Base-by-base conservation (phyloP, 1,284 basidiomycete genomes). In the Leccinum fuscescens region DNA sequence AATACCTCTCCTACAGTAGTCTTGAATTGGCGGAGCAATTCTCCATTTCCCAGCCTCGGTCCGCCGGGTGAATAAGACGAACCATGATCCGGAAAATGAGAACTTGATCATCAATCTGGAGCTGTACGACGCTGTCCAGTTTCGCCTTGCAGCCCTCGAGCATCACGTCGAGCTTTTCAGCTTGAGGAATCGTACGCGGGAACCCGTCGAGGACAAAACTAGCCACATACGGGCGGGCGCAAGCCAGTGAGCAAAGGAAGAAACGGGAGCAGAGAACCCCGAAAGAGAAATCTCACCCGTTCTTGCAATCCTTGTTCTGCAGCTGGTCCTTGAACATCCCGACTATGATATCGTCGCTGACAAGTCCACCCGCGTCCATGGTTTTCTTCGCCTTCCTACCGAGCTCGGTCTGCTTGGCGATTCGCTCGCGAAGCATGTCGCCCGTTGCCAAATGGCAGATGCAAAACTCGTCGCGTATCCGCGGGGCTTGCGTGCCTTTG, bases 201-300 rank as follows among this genome's bases (percentile, higher is more conserved):
- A 99, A 99, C 20, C 96, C 96, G 72, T 99, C 96, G 55, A 99
- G 85, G 65, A 99, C 97, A 78, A 99, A 99, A 53, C 95, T 97
- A 61, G 29, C 12, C n/a, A 22, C 24, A 9, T 9, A 11, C 17
- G 12, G 24, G 52, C 60, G 54, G 51, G 48, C 20, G 8, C 3
- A 44, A 44, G 42, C n/a, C 9, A 5, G 39, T 6, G 29, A 35
- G 54, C 22, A 24, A 48, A 22, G 35, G 22, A 33, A 9, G 8
- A 12, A 17, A 17, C 14, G 0, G 14, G 6, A 46, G 17, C 42
- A 48, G 2, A 3, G 22, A 22, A 22, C 12, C 11, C 20, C 11
- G 20, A 12, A n/a, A 7, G 22, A 7, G n/a, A 48, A 33, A n/a
- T 1, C 90, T 74, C 73, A 96, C 95, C 96, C 96, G 65, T 95